Evolutionary conservation across 2,329 filamentous ascomycete genomes (phyloP), one percentile per base, ranked within the genome.

Genomic region (Trichoderma arundinaceum): DNA sequence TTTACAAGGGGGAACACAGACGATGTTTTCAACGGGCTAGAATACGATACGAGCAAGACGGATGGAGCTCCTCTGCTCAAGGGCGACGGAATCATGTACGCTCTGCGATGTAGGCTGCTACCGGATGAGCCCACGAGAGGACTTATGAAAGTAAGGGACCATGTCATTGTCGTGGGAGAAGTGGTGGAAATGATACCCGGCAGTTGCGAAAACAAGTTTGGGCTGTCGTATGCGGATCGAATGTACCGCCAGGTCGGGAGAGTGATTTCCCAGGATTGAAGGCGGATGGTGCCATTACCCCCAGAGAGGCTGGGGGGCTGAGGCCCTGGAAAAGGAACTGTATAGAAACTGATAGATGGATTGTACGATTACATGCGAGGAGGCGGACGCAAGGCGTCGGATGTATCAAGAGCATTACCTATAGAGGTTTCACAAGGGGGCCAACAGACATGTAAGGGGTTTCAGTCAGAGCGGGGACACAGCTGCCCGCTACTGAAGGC

Each of bases 41-140:
- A 74, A 54, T 72, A 64, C 66, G 33, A 66, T 19, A 7, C 62
- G 12, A 43, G 69, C 67, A 8, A 70, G 71, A 17, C 51, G 48
- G 38, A 58, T 59, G 13, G 68, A 68, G 33, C 81, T 32, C 84
- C 84, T 13, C 71, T 83, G 22, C 73, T 88, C 56, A 74, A 72
- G 9, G 83, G 83, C 0, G 75, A 80, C 4, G 86, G 87, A 19
- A 81, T 88, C n/a, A 70, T 84, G 71, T 82, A 82, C 69, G 81
- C 83, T 22, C 63, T 84, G 46, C 72, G 75, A 67, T 84, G 82
- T 59, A 73, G 68, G 67, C 70, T 85, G 15, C 60, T 83, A 13
- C 72, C 73, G 12, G 80, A 81, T 32, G 76, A 77, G 48, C 75
- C 79, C 0, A 66, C 71, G 7, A 69, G 69, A 4, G 83, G 83